Evolutionary conservation across 805 yeast species (phyloP).

Genomic region (Metschnikowia borealis): DNA sequence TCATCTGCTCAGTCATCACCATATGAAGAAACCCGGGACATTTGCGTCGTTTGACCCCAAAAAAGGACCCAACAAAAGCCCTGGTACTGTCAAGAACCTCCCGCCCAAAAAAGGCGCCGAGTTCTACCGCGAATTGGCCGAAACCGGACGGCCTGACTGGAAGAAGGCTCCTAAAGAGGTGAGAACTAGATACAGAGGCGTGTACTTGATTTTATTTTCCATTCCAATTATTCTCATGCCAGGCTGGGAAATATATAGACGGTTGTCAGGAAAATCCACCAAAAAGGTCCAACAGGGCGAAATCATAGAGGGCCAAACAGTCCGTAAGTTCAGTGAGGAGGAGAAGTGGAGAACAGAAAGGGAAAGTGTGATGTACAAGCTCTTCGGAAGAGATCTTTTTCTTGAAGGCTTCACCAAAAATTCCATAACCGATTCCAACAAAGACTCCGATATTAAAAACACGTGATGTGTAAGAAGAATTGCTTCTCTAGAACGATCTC

Average conservation of each 20-base stretch:
- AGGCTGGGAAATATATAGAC: slow-evolving; percentile 30
- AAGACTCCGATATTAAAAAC: background rate
- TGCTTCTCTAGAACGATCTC: background rate
- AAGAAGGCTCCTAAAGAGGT: slow-evolving; percentile 40
- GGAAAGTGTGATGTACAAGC: slow-evolving; percentile 32
- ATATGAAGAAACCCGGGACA: slow-evolving; percentile 13
- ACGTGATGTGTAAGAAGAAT: background rate
- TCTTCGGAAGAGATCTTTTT: slow-evolving; percentile 40
- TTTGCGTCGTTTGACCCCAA: slow-evolving; percentile 6
- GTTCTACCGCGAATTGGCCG: slow-evolving; percentile 33
- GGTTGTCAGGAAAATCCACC: slow-evolving; percentile 39
- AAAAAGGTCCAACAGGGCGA: slow-evolving; percentile 41
- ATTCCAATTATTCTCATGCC: slow-evolving; percentile 35
- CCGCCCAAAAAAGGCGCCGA: slow-evolving; percentile 22
- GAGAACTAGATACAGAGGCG: slow-evolving; percentile 34
- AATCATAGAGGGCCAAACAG: slow-evolving; percentile 27
- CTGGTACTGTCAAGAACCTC: background rate
- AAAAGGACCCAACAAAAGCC: background rate
- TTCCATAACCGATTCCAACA: slow-evolving; percentile 24
- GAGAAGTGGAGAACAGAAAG: slow-evolving; percentile 40
- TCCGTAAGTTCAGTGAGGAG: slow-evolving; percentile 34
- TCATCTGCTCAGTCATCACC: background rate
- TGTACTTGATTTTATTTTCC: slow-evolving; percentile 34
- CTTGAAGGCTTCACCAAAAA: slow-evolving; percentile 43
- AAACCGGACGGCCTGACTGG: slow-evolving; percentile 43